Conservation (phyloP, 2,329 filamentous ascomycete species). For the Diaporthe amygdali region DNA sequence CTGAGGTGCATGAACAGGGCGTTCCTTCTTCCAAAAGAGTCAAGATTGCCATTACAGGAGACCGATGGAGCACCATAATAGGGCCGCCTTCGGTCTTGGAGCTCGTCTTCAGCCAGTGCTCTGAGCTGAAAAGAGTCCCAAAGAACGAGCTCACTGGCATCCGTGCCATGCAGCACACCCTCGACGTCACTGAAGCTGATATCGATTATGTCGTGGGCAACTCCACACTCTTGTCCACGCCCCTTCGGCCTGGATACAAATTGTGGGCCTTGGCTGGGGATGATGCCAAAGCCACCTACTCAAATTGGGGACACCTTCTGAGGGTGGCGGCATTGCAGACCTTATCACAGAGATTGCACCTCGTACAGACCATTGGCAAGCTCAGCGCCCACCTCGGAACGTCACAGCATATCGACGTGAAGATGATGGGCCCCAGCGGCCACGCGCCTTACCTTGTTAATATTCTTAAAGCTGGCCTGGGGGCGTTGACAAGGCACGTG, state of each 20-base stretch:
- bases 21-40: slow-evolving; percentile 1
- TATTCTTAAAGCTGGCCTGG: background rate
- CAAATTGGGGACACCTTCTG: background rate
- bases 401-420: background rate
- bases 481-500: background rate
- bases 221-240: background rate
- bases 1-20: background rate
- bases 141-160: slow-evolving; percentile 7
- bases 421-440: slow-evolving; percentile 8
- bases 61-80: slow-evolving; percentile 10
- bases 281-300: background rate
- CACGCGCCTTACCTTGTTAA: background rate
- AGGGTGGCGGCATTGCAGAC: background rate
- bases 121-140: background rate
- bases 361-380: background rate
- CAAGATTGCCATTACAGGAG: background rate
- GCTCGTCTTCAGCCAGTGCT: slow-evolving; percentile 1
- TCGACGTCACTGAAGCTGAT: background rate
- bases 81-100: slow-evolving; percentile 5
- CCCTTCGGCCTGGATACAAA: background rate
- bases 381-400: background rate
- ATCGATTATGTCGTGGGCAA: background rate
- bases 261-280: background rate
- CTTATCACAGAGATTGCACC: background rate
- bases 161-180: slow-evolving; percentile 6